Evolutionary conservation across 331 rosid genomes (phyloP), one percentile per base, ranked within the genome.

Genomic region (Spiraea crenata): DNA sequence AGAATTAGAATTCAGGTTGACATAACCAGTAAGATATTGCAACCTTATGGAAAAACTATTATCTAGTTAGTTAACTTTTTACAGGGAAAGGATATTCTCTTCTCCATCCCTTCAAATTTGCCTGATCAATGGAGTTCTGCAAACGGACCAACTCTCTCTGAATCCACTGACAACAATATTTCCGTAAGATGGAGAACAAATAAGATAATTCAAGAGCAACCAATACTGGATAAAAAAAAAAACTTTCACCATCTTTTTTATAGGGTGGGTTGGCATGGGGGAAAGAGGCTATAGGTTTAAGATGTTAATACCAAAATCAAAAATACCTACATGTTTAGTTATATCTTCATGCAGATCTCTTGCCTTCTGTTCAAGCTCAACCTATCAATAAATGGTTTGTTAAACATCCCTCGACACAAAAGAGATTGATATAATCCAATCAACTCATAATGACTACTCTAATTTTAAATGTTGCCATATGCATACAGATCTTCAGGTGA

Each of bases 21-120:
- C 63, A 55, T 19, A 19, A n/a, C 20, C 41, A 25, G 31, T 16
- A 10, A 34, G 25, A 13, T 2, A 4, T 6, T 4, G 3, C 31
- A 57, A 57, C 17, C 63, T 41, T 31, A 57, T 57, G 15, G 47
- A 16, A 60, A 46, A 46, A 60, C 31, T 60, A 38, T 4, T 7
- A 38, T 10, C 63, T 35, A 16, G 19, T 16, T 50, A 19, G 6
- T 14, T 50, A 4, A 19, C 55, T 14, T 50, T 50, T 25, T 25
- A 25, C 31, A 25, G 31, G 31, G 31, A 25, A 79, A 91, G 96
- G 97, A 92, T 89, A 92, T 92, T 87, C 83, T 76, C 77, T 82
- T 48, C 71, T 77, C 73, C 87, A 76, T 67, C 96, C 96, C 50
- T 80, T 80, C 78, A 81, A 80, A 52, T 80, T 92, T 51, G 89